These are phyloP conservation scores for Candida anglica DNA, from an alignment of 805 yeast species.

Conservation along the genomic window DNA sequence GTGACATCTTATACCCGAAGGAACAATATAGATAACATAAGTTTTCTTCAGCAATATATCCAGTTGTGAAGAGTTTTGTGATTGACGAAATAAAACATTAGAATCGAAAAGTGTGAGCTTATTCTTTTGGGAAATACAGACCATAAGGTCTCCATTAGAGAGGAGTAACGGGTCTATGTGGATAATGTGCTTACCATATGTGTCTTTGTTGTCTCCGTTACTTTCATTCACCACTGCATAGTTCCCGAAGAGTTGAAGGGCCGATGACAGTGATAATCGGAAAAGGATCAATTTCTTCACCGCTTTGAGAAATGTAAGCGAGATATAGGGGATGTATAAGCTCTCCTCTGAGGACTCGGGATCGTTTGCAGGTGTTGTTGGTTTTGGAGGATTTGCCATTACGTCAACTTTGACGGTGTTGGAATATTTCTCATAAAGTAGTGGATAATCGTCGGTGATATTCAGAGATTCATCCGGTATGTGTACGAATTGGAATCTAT, in stretches of 20 bases:
- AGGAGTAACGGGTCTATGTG: slow-evolving; percentile 36
- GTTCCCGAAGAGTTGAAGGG: slow-evolving; percentile 34
- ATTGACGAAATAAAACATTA: slow-evolving; percentile 8
- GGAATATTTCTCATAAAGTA: slow-evolving; percentile 18
- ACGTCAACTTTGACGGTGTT: slow-evolving; percentile 18
- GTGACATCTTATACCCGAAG: slow-evolving; percentile 42
- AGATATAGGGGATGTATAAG: slow-evolving; percentile 23
- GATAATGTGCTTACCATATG: slow-evolving; percentile 11
- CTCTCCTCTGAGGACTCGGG: too few relatives aligned
- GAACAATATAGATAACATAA: slow-evolving; percentile 36
- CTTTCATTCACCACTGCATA: slow-evolving; percentile 19
- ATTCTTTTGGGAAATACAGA: slow-evolving; percentile 23
- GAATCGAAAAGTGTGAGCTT: slow-evolving; percentile 24
- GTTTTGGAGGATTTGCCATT: slow-evolving; percentile 29
- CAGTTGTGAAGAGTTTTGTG: too few relatives aligned
- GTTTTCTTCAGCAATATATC: slow-evolving; percentile 13
- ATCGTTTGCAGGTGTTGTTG: too few relatives aligned
- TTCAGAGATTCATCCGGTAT: too few relatives aligned
- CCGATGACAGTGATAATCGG: slow-evolving; percentile 22
- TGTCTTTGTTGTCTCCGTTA: slow-evolving; percentile 2
- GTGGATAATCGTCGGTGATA: too few relatives aligned
- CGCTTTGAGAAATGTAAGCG: slow-evolving; percentile 35
- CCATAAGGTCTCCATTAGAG: slow-evolving; percentile 34
- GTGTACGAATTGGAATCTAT: slow-evolving; percentile 30
- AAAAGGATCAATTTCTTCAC: slow-evolving; percentile 34